Evolutionary conservation across 805 yeast species (phyloP).

Genomic region (Starmera quercuum): DNA sequence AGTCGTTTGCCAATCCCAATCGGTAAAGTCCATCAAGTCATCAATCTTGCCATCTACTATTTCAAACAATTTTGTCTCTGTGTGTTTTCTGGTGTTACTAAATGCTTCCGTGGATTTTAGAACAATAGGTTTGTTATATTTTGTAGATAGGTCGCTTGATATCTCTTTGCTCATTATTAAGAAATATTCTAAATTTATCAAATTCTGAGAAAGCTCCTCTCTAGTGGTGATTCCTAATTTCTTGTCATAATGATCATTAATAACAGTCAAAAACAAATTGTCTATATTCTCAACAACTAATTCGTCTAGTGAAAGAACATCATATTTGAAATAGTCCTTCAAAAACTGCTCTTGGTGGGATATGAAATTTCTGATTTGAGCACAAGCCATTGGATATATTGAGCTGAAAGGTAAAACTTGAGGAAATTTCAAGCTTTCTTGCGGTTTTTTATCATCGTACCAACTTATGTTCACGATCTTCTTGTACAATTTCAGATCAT

Average conservation of each 20-base stretch:
- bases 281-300: conserved; percentile 60
- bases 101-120: conserved; percentile 50
- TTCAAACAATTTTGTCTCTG: conserved; percentile 75
- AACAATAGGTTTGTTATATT: conserved; percentile 32
- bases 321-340: conserved; percentile 56
- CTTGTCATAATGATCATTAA: conserved; percentile 53
- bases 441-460: conserved; percentile 47
- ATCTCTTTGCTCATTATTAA: conserved; percentile 67
- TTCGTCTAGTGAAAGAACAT: conserved; percentile 50
- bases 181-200: conserved; percentile 83
- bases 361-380: conserved; percentile 60
- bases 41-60: conserved; percentile 76
- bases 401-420: conserved; percentile 80
- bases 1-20: conserved; percentile 73
- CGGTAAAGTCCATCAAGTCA: conserved; percentile 76
- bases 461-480: conserved; percentile 60
- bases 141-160: conserved; percentile 24
- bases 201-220: conserved; percentile 84
- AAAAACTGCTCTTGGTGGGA: conserved; percentile 58
- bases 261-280: conserved; percentile 55
- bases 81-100: conserved; percentile 51
- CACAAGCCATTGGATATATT: conserved; percentile 80
- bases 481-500: conserved; percentile 50
- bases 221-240: conserved; percentile 67
- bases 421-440: conserved; percentile 31